Base-by-base conservation (phyloP, 768 basidiomycete species). In the Ephemerocybe angulata region DNA sequence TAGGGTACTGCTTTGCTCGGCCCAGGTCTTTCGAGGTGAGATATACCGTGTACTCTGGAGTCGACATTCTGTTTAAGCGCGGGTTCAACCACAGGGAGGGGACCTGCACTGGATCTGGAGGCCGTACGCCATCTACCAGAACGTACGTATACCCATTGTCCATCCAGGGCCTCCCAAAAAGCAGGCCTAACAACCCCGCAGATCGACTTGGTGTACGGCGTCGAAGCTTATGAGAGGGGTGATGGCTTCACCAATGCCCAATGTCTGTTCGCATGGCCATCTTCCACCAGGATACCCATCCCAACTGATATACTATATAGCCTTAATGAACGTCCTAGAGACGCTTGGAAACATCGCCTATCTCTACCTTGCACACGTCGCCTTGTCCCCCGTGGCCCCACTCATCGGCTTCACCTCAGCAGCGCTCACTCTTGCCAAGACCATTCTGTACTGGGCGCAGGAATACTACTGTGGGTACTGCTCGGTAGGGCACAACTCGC, bases 91-190 rank as follows among this genome's bases (percentile, higher is more conserved):
- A 22, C 48, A 80, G 76, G 92, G 90, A 1, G 93, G 93, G 2
- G 91, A 94, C 68, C 75, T 94, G 43, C 88, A 93, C 62, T 95
- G 92, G 93, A 80, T 95, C 41, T 96, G 93, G 93, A 74, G 79
- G 55, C 91, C 91, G 2, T 95, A 95, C 64, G 79, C 76, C 24
- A 56, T 88, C 28, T 93, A 92, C 70, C 86, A 90, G 63, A 73
- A 86, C n/a, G 72, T 91, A 50, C 41, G 71, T 56, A 6, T 72
- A 41, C 33, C 33, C 33, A 35, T 35, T 35, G 17, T 22, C 47
- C 11, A 12, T 21, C 8, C 6, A n/a, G n/a, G n/a, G n/a, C n/a
- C n/a, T n/a, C n/a, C n/a, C n/a, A n/a, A n/a, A n/a, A n/a, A n/a
- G n/a, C n/a, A n/a, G n/a, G n/a, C n/a, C 28, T 12, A 25, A 41